Percentiles rank a stretch among this genome's conserved stretches.
phyloP scores from a whole-genome alignment of 371 early-diverging fungal species.

The Mortierella sp. region DNA sequence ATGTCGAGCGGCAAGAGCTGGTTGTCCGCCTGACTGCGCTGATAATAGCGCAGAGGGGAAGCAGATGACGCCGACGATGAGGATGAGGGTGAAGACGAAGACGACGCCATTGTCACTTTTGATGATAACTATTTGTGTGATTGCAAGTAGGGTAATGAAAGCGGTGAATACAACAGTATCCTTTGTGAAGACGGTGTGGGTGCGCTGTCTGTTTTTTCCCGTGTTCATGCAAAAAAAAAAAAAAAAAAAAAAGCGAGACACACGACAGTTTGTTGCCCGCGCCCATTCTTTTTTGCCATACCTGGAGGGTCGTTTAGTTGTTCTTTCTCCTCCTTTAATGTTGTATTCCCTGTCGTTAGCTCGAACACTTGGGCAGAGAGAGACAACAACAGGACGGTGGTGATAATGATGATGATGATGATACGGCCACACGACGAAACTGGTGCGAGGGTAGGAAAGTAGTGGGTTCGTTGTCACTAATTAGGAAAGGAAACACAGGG shows the following conservation, averaged over 20 bases:
- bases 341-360: not conserved
- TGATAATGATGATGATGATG: not conserved
- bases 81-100: not conserved
- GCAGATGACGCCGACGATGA: constrained; percentile 10
- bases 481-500: not conserved
- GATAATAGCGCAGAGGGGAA: constrained; percentile 18
- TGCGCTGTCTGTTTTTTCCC: not conserved
- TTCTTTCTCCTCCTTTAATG: not conserved
- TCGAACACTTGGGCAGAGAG: not conserved
- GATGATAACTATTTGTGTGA: not conserved
- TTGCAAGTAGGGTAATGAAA: not conserved
- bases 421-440: not conserved
- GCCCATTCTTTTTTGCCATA: not conserved
- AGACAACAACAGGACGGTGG: not conserved
- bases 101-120: not conserved
- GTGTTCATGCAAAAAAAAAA: not conserved
- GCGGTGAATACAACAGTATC: not conserved
- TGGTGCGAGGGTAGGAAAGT: not conserved
- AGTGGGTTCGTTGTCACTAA: not conserved
- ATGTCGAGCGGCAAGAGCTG: constrained; percentile 42
- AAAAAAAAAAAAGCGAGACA: not conserved
- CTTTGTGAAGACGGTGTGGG: not conserved
- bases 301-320: not conserved
- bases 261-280: not conserved
- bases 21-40: constrained; percentile 14